phyloP scores from a whole-genome alignment of 331 rosid species.

The Quercus tomentella region DNA sequence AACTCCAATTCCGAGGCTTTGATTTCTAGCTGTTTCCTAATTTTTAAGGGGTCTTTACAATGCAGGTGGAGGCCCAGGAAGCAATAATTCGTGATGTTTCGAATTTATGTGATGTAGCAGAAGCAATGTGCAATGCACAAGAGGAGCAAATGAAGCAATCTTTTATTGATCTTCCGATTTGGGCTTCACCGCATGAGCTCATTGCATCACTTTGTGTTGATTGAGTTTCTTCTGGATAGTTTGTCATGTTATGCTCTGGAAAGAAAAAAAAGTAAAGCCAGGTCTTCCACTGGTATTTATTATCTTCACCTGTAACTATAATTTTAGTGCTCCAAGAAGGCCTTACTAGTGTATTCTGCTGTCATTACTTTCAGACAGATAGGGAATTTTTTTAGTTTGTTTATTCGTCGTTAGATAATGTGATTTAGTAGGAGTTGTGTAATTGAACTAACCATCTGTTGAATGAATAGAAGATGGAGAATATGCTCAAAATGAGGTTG shows the following conservation, averaged over 20 bases:
- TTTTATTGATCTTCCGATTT: slow-evolving; percentile 68
- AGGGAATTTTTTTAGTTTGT: slow-evolving; percentile 28
- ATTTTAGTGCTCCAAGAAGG: slow-evolving; percentile 18
- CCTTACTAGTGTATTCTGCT: slow-evolving; percentile 17
- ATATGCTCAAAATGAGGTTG: background rate
- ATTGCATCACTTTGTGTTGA: slow-evolving; percentile 59
- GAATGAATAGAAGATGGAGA: slow-evolving; percentile 19
- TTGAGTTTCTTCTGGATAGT: slow-evolving; percentile 24
- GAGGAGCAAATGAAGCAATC: slow-evolving; percentile 54
- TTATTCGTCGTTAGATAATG: slow-evolving; percentile 17
- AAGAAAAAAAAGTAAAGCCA: slow-evolving; percentile 3
- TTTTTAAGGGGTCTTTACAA: background rate
- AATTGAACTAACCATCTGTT: slow-evolving; percentile 25
- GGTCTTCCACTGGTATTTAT: slow-evolving; percentile 13
- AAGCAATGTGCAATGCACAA: slow-evolving; percentile 47
- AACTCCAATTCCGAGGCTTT: background rate
- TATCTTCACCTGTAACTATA: slow-evolving; percentile 15
- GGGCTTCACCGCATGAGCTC: slow-evolving; percentile 73
- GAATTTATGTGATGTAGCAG: slow-evolving; percentile 67
- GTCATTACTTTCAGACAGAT: slow-evolving; percentile 7
- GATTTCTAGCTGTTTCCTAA: background rate
- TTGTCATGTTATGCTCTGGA: slow-evolving; percentile 9
- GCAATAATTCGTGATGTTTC: slow-evolving; percentile 56
- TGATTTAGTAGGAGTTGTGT: slow-evolving; percentile 26
- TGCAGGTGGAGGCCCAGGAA: slow-evolving; percentile 85